Evolutionary conservation across 108 stramenopile genomes (phyloP).

Genomic region (Cyclotella kingstonii): DNA sequence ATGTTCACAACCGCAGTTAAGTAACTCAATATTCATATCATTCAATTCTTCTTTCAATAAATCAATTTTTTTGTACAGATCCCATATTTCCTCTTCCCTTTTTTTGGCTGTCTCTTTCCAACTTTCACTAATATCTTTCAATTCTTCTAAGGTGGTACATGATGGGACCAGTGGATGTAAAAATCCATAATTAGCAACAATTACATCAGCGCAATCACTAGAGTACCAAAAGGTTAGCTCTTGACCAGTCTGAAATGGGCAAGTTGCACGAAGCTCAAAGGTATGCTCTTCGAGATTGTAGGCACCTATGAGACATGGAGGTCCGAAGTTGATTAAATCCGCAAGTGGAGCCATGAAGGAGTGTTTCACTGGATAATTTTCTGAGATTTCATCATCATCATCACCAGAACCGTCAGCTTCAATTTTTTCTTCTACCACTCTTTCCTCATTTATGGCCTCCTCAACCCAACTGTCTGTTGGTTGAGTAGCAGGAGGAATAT

Average conservation of each 20-base stretch:
- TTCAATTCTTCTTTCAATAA: slow-evolving; percentile 43
- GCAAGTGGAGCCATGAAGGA: slow-evolving; percentile 85
- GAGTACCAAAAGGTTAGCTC: slow-evolving; percentile 87
- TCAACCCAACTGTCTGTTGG: slow-evolving; percentile 52
- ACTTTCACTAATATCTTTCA: slow-evolving; percentile 22
- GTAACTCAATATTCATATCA: slow-evolving; percentile 20
- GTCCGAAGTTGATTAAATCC: slow-evolving; percentile 84
- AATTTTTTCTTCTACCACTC: slow-evolving; percentile 41
- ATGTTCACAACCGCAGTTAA: slow-evolving; percentile 35
- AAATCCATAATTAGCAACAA: slow-evolving; percentile 82
- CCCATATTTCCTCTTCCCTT: slow-evolving; percentile 37
- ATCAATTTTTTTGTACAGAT: slow-evolving; percentile 32
- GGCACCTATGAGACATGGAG: slow-evolving; percentile 73
- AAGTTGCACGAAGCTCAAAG: slow-evolving; percentile 79
- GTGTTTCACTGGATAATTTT: slow-evolving; percentile 27
- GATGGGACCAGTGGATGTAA: slow-evolving; percentile 60
- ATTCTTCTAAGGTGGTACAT: slow-evolving; percentile 35
- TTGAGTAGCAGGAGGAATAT: slow-evolving; percentile 48
- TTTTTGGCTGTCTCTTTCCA: slow-evolving; percentile 25
- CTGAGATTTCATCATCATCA: slow-evolving; percentile 25
- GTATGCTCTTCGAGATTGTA: slow-evolving; percentile 66
- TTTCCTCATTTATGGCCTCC: slow-evolving; percentile 50
- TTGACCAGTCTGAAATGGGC: slow-evolving; percentile 67
- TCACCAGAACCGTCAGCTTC: neutral
- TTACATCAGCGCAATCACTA: slow-evolving; percentile 74